Evolutionary conservation across 441 rosid genomes (phyloP), one percentile per base, ranked within the genome.

Genomic region (Francoa sonchifolia): DNA sequence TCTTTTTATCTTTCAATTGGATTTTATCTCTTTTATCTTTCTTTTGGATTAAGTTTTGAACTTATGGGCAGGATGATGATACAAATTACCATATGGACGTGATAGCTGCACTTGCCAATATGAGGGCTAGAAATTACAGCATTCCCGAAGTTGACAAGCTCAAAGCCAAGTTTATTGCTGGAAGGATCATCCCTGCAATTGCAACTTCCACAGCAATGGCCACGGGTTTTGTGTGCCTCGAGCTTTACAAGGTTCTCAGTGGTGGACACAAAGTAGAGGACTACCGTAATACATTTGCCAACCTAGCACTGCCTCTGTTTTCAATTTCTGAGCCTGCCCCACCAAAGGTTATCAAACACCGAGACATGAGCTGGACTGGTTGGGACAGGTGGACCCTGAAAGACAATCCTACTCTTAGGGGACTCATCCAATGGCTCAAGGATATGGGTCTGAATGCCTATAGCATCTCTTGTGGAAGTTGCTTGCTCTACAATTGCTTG

Each of bases 141-240:
- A 83, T 87, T 53, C 83, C 89, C 1, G 97, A 87, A 60, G 92
- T 87, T 0, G 95, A 87, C 69, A 87, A 87, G 71, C 70, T 87
- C 58, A 87, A 87, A 45, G 97, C 97, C 35, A 87, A 87, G 72
- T 87, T 87, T 31, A 87, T 87, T 20, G 97, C 95, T 11, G 97
- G 97, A 50, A 74, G 97, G 50, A 87, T 87, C 48, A 87, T 87
- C 35, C 97, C 97, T 27, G 97, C 95, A 15, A 83, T 87, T 39
- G 97, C 97, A 20, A 87, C 97, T 11, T 74, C 97, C 34, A 87
- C 95, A 4, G 94, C 97, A 39, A 73, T 87, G 97, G 97, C 95
- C 21, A 83, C 97, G 0, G 97, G 97, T 33, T 71, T 87, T 12
- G 97, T 87, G 45, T 87, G 95, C 49, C 74, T 87, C 28, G 97